A percentile compares a stretch with the other conserved stretches of the same genome.
These are phyloP conservation scores for Irpex sp. DNA, from an alignment of 1,284 basidiomycete species.

Conservation along the genomic window DNA sequence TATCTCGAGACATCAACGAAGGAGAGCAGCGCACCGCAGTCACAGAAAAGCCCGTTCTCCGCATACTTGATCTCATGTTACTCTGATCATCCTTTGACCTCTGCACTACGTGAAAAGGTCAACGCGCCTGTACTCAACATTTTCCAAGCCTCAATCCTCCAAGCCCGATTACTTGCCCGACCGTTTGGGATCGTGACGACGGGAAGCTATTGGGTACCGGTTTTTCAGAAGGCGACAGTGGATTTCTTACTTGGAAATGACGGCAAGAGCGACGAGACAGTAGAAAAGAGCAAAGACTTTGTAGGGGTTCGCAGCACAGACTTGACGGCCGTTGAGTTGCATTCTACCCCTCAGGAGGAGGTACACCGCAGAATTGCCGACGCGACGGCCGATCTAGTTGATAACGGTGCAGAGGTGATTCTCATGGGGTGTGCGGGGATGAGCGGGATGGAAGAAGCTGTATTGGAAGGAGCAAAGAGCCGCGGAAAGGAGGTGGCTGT, in stretches of 20 bases:
- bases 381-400: constrained; percentile 27
- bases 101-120: constrained; percentile 31
- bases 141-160: constrained; percentile 41
- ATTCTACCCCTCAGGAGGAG: constrained; percentile 29
- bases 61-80: constrained; percentile 48
- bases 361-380: constrained; percentile 34
- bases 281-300: constrained; percentile 19
- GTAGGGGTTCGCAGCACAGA: constrained; percentile 43
- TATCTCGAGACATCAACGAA: not conserved
- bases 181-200: constrained; percentile 49
- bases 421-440: constrained; percentile 48
- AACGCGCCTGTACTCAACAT: constrained; percentile 38
- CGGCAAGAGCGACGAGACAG: constrained; percentile 20
- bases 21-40: not conserved
- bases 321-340: constrained; percentile 38
- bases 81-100: constrained; percentile 44
- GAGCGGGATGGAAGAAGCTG: constrained; percentile 40
- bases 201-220: constrained; percentile 39
- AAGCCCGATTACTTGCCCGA: constrained; percentile 29
- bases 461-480: constrained; percentile 31
- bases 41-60: constrained; percentile 21
- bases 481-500: constrained; percentile 30
- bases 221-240: constrained; percentile 22
- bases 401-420: constrained; percentile 30
- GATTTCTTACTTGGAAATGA: constrained; percentile 22